Percentiles rank a stretch among this genome's conserved stretches.
Evolutionary conservation across 441 rosid genomes (phyloP).

Genomic region (Eruca vesicaria): DNA sequence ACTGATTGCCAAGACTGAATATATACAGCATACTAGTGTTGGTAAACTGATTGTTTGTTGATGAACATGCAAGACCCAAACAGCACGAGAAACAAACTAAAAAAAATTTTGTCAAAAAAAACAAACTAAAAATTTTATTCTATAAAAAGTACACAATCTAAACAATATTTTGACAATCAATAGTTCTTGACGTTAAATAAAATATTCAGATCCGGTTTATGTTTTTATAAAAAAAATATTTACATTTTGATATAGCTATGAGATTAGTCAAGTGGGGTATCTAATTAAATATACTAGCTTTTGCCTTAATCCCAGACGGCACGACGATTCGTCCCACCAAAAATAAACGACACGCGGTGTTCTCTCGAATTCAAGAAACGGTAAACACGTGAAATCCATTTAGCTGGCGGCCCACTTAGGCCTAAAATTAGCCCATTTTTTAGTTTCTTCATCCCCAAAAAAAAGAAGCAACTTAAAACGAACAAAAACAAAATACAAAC

Average conservation of each 20-base stretch:
- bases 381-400: background rate
- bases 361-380: background rate
- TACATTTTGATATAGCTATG: background rate
- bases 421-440: constrained; percentile 17
- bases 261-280: background rate
- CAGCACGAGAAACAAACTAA: no score
- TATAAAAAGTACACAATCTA: no score
- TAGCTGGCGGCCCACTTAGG: constrained; percentile 9
- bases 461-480: background rate
- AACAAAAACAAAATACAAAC: background rate
- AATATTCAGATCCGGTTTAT: background rate
- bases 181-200: no score
- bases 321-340: background rate
- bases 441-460: background rate
- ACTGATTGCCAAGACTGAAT: no score
- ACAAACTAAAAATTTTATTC: no score
- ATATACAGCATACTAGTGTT: background rate
- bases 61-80: background rate
- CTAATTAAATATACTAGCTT: background rate
- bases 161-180: no score
- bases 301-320: background rate
- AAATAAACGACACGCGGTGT: constrained; percentile 1
- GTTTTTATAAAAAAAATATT: background rate
- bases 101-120: no score
- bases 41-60: background rate